Conservation (phyloP, 495 filamentous ascomycete genomes). For the Penicillium salamii region DNA sequence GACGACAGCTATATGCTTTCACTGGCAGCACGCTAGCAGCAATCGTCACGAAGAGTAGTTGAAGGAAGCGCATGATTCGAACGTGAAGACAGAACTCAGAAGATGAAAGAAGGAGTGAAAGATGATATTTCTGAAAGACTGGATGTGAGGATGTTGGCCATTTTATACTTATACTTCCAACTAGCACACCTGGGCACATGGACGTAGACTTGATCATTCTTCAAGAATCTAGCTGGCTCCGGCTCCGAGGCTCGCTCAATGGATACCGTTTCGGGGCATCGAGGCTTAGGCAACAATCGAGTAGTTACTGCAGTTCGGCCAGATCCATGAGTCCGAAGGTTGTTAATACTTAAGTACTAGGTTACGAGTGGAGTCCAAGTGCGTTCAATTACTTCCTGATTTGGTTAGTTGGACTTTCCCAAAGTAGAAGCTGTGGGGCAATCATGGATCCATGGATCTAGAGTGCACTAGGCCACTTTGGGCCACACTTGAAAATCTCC, state of each 20-base stretch:
- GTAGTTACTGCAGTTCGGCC: not conserved
- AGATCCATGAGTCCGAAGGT: not conserved
- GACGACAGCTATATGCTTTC: conserved; percentile 2
- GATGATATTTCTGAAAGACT: not conserved
- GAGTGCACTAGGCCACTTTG: too few relatives aligned
- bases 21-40: not conserved
- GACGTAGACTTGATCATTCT: not conserved
- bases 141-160: not conserved
- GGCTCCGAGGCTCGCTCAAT: conserved; percentile 1
- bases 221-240: not conserved
- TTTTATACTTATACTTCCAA: conserved; percentile 1
- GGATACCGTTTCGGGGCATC: not conserved
- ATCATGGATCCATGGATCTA: too few relatives aligned
- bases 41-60: not conserved
- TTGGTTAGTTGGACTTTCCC: too few relatives aligned
- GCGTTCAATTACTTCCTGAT: too few relatives aligned
- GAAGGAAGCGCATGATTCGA: conserved; percentile 3
- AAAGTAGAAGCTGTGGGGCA: too few relatives aligned
- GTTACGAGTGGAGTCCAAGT: too few relatives aligned
- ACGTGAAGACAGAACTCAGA: not conserved
- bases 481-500: too few relatives aligned
- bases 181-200: not conserved
- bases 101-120: not conserved
- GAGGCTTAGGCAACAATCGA: conserved; percentile 3
- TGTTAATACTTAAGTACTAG: too few relatives aligned